phyloP scores from a whole-genome alignment of 371 early-diverging fungal species.

The Coemansia sp. region DNA sequence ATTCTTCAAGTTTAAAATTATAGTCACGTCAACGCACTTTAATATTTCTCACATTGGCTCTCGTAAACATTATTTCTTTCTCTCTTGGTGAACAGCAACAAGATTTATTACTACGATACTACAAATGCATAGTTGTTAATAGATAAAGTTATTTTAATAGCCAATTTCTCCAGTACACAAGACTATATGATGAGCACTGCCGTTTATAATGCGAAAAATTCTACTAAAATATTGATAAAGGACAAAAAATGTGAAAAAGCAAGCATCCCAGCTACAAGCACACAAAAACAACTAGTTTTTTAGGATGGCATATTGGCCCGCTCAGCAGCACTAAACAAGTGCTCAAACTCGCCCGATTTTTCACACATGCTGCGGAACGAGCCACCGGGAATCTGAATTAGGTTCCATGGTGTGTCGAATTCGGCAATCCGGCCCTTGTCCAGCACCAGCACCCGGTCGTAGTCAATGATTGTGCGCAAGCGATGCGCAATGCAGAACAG shows the following conservation, averaged over 20 bases:
- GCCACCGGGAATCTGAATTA: constrained; percentile 55
- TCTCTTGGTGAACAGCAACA: background rate
- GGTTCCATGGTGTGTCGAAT: constrained; percentile 65
- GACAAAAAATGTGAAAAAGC: background rate
- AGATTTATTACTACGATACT: too few species aligned
- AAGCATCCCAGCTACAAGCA: too few species aligned
- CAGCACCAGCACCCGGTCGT: constrained; percentile 81
- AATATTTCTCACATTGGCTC: background rate
- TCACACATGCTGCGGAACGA: constrained; percentile 41
- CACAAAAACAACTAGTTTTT: background rate
- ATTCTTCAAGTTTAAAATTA: too few species aligned
- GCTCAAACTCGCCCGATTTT: constrained; percentile 38
- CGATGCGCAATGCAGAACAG: constrained; percentile 75
- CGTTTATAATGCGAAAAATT: background rate
- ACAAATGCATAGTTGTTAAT: too few species aligned
- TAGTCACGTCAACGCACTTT: too few species aligned
- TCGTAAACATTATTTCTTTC: background rate
- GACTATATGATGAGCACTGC: too few species aligned
- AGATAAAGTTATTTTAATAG: too few species aligned
- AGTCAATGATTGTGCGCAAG: constrained; percentile 86
- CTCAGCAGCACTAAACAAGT: constrained; percentile 1
- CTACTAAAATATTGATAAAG: background rate
- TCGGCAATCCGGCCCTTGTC: constrained; percentile 80
- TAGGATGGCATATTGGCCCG: background rate
- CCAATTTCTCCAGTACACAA: too few species aligned